Percentiles rank a stretch among this genome's conserved stretches.
Evolutionary conservation across 768 basidiomycete species (phyloP).

Genomic region (Rubroboletus pulcherrimus): DNA sequence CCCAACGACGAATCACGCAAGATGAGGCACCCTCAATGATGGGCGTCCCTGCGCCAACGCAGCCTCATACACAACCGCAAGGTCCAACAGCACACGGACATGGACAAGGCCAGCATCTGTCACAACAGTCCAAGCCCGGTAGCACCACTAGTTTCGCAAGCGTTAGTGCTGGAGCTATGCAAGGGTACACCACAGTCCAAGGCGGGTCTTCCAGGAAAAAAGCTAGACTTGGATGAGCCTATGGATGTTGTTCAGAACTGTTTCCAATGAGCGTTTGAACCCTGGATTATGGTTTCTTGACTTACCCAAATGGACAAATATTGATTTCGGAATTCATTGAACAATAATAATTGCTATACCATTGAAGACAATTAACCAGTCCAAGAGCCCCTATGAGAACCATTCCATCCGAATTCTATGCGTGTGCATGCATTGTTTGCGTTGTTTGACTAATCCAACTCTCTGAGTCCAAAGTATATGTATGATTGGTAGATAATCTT

Average conservation of each 20-base stretch:
- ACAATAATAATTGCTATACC: background rate
- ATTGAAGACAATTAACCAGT: background rate
- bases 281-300: background rate
- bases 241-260: background rate
- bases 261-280: too few relatives aligned
- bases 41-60: constrained; percentile 51
- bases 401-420: background rate
- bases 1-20: constrained; percentile 83
- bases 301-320: background rate
- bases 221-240: constrained; percentile 45
- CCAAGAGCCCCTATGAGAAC: background rate
- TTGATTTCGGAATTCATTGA: background rate
- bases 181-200: constrained; percentile 28
- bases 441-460: background rate
- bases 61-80: constrained; percentile 39
- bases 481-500: background rate
- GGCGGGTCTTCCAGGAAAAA: constrained; percentile 54
- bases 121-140: constrained; percentile 46
- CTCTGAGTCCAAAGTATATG: background rate
- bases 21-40: constrained; percentile 91
- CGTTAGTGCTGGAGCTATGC: constrained; percentile 44
- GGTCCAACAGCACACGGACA: constrained; percentile 45
- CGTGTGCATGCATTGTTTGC: background rate
- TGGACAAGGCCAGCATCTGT: constrained; percentile 41
- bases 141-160: constrained; percentile 65